Conservation (phyloP, 140 eudicot genomes). For the Anethum foeniculum region DNA sequence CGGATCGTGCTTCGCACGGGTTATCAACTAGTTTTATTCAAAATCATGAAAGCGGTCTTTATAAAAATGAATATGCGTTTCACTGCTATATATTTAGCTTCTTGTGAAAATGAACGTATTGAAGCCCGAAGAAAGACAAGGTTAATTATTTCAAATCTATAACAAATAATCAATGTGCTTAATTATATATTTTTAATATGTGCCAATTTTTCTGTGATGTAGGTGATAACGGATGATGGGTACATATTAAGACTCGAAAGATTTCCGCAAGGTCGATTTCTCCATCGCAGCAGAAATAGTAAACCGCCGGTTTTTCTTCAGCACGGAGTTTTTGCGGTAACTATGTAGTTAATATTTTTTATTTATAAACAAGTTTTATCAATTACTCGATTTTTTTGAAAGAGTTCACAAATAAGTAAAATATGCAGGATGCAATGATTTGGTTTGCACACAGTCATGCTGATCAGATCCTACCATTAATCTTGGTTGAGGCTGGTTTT, state of each 20-base stretch:
- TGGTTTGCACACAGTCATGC: conserved; percentile 58
- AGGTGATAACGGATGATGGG: conserved; percentile 86
- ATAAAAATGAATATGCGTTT: too few species aligned
- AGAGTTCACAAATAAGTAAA: background rate
- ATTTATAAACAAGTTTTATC: background rate
- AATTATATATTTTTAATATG: too few species aligned
- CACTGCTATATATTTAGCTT: too few species aligned
- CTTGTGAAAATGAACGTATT: too few species aligned
- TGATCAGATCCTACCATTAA: conserved; percentile 60
- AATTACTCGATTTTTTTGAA: background rate
- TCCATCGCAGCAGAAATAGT: background rate
- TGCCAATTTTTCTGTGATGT: background rate
- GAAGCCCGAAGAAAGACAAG: too few species aligned
- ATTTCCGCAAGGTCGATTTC: conserved; percentile 44
- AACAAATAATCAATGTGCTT: too few species aligned
- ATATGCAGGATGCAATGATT: conserved; percentile 67
- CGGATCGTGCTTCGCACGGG: too few species aligned
- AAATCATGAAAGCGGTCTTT: too few species aligned
- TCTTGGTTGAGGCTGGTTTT: conserved; percentile 70
- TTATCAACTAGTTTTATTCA: too few species aligned
- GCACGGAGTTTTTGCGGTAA: background rate
- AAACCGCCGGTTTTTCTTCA: background rate
- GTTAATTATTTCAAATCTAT: too few species aligned
- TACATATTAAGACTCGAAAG: conserved; percentile 63
- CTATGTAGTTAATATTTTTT: background rate